phyloP scores from a whole-genome alignment of 306 rosid species.

The Cucurbita argyrosperma region DNA sequence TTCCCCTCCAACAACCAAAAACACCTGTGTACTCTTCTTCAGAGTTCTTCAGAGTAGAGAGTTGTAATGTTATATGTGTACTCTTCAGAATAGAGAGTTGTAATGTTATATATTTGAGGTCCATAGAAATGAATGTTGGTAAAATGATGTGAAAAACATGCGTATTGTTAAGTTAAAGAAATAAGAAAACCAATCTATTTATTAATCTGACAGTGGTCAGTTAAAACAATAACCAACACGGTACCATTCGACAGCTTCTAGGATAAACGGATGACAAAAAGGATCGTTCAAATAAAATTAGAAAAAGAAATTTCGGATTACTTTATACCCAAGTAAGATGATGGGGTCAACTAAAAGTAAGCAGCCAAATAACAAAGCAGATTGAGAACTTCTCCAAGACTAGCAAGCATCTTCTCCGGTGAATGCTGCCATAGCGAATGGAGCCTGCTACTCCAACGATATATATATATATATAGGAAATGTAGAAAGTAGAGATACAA shows the following conservation, averaged over 20 bases:
- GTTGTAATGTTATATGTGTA: too few relatives aligned
- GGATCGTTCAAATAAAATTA: too few relatives aligned
- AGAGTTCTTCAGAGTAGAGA: too few relatives aligned
- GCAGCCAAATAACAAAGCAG: background rate
- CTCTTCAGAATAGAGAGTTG: too few relatives aligned
- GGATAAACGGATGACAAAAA: too few relatives aligned
- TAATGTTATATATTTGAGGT: background rate
- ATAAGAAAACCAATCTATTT: too few relatives aligned
- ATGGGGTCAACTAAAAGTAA: background rate
- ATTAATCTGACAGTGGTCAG: background rate
- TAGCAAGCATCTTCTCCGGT: background rate
- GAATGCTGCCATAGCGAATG: background rate
- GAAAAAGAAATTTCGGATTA: too few relatives aligned
- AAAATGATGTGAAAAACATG: background rate
- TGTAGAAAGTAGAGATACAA: background rate
- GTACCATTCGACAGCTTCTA: background rate
- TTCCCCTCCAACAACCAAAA: too few relatives aligned
- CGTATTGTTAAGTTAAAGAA: background rate
- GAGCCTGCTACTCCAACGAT: background rate
- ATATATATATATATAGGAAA: background rate
- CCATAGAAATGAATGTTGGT: background rate
- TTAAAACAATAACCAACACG: background rate
- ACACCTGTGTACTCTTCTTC: too few relatives aligned
- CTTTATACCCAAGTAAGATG: too few relatives aligned
- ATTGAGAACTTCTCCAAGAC: background rate